Base-by-base conservation (phyloP, 805 yeast species). In the Candida takata region DNA sequence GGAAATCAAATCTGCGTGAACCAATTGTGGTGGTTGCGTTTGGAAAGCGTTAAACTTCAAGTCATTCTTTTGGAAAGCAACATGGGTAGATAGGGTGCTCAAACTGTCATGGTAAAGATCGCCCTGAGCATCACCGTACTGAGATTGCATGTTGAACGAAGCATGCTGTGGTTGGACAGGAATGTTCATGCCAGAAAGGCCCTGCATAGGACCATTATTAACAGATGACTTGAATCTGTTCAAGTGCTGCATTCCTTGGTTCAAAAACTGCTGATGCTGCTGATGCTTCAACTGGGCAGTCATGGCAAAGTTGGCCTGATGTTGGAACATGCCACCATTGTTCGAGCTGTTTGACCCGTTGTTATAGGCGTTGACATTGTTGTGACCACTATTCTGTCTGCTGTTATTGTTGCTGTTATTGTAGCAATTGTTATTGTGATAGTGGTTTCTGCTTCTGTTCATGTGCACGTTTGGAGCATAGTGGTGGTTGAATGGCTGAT, bases 401-500 rank as follows among this genome's bases (percentile, higher is more conserved):
- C 30, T 27, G 36, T 36, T 35, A 29, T 38, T 24, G 27, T 34
- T 23, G 15, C 33, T 27, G 27, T 37, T 29, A 31, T 37, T 28
- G 27, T 38, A 17, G 23, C 27, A 12, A 24, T 36, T 35, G 33
- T 36, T 29, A 27, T 32, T 31, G 14, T 23, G 20, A 25, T 34
- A 28, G 18, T 37, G 33, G 31, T 36, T 35, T 21, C 40, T 26
- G 32, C 36, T 45, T 40, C 45, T 44, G 27, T 43, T 46, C 18
- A 44, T 28, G 33, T 47, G 47, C 12, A 52, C 51, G 34, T 53
- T 53, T 29, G 58, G 58, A 13, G 57, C 55, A 35, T 54, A 54
- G 37, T 52, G 57, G 27, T 52, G 57, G 35, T 49, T 53, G 43
- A 50, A 53, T 12, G 48, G 56, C 34, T 54, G 57, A 32, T 52